Evolutionary conservation across 495 filamentous ascomycete genomes (phyloP), one percentile per base, ranked within the genome.

Genomic region (Daldinia vernicosa): DNA sequence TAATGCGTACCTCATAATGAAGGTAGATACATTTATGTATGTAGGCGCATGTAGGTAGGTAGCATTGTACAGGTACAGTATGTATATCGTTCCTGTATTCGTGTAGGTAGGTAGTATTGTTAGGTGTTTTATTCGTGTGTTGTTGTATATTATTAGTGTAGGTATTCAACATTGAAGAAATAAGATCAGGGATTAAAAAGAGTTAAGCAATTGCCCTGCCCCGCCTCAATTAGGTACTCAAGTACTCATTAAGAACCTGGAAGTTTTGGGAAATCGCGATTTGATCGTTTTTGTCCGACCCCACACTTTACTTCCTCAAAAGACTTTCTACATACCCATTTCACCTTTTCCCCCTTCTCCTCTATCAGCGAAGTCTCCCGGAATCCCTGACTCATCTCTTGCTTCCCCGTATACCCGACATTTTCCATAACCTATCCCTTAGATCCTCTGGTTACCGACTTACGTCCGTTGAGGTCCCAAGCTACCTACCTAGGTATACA

Each of bases 221-320:
- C 53, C 53, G 30, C 53, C 53, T 35, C 27, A 1, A 56, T 14
- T 35, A 35, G 33, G 32, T 33, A 33, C 32, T 5, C 11, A 15
- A 30, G n/a, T n/a, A n/a, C 28, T 47, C 8, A 24, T 47, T 47
- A 47, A 47, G 15, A 35, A 35, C 33, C 33, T 35, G 2, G 19
- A 47, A 47, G 17, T 5, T 47, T 47, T 52, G 11, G 39, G 69
- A 67, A 71, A 71, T 71, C 69, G 69, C 69, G 69, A 71, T 71
- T 71, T 43, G 24, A 40, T 24, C 37, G 24, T 39, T 35, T 51
- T 24, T 66, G 58, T 63, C 56, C 33, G 47, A 61, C 70, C 70
- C 70, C 64, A 68, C 64, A 72, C 45, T 70, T 59, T 50, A 52
- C n/a, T 66, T 65, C 55, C 60, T 54, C 40, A 60, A 62, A 45